Base-by-base conservation (phyloP, 352 stramenopile species). In the Pythium plurisporium region DNA sequence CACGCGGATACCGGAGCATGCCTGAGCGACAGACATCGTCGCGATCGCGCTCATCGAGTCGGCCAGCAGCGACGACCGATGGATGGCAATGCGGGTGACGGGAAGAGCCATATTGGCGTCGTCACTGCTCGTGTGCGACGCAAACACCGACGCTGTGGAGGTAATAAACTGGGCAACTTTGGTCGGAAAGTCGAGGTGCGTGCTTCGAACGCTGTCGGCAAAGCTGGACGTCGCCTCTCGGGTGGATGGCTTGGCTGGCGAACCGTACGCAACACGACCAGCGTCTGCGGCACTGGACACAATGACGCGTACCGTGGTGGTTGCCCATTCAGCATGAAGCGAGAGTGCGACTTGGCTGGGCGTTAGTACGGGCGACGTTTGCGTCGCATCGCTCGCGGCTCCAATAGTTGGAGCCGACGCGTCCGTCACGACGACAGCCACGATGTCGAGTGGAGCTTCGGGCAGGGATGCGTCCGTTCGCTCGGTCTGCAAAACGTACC, bases 1-100 rank as follows among this genome's bases (percentile, higher is more conserved):
- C 55, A 87, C 73, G 37, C 76, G 65, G 30, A 81, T 74, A 27
- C 66, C 62, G 7, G 66, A 76, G 19, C 62, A 67, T 33, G 74
- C 48, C 42, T 73, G 55, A 29, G 38, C 94, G 84, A 31, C 19
- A 4, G 54, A 10, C 22, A 56, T 36, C 8, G 25, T 48, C 17
- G 43, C 49, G 0, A 66, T 17, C 26, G 50, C 41, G 9, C 55
- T 11, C 33, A 67, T 49, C 19, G 59, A 62, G 25, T 67, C 45
- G 37, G 17, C 17, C 0, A 67, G 25, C 1, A 67, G 30, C 19
- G 19, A 11, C 3, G 51, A 20, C 5, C 59, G 59, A 20, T 54
- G 14, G 26, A 50, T 12, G 15, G 20, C 23, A 43, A 45, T 10
- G 48, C 49, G 4, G 49, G 36, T 5, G 22, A 36, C 1, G 37